These are phyloP conservation scores for Polyplosphaeria fusca DNA, from an alignment of 495 filamentous ascomycete genomes.

Conservation along the genomic window DNA sequence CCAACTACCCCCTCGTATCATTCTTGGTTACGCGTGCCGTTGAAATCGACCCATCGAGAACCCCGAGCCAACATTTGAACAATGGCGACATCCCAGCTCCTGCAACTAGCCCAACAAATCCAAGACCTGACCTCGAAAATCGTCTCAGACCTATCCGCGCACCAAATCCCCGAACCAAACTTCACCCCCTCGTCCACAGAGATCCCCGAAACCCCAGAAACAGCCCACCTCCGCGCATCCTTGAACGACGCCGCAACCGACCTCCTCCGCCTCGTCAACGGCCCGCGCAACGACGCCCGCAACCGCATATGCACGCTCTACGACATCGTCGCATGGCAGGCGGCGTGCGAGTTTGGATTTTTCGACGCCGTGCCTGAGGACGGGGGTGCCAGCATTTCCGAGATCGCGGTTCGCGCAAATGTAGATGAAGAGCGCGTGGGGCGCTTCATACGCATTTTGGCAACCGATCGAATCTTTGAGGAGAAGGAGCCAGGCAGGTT, in stretches of 20 bases:
- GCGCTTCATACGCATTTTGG: constrained; percentile 31
- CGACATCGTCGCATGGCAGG: constrained; percentile 38
- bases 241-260: constrained; percentile 10
- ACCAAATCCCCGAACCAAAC: too few relatives aligned
- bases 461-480: constrained; percentile 37
- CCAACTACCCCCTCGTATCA: too few relatives aligned
- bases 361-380: constrained; percentile 19
- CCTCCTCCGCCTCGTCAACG: constrained; percentile 34
- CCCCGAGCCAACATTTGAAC: too few relatives aligned
- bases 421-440: constrained; percentile 33
- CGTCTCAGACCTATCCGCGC: too few relatives aligned
- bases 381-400: constrained; percentile 14
- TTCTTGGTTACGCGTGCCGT: too few relatives aligned
- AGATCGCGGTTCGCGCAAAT: constrained; percentile 32
- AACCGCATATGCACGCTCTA: constrained; percentile 16
- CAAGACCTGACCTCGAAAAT: too few relatives aligned
- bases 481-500: too few relatives aligned
- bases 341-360: constrained; percentile 39
- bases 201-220: neutral
- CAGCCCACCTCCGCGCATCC: neutral
- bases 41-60: too few relatives aligned
- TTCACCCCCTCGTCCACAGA: neutral
- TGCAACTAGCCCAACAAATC: too few relatives aligned
- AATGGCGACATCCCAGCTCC: too few relatives aligned
- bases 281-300: constrained; percentile 16